Conservation (phyloP, 2,329 filamentous ascomycete species). For the Verticillium longisporum region DNA sequence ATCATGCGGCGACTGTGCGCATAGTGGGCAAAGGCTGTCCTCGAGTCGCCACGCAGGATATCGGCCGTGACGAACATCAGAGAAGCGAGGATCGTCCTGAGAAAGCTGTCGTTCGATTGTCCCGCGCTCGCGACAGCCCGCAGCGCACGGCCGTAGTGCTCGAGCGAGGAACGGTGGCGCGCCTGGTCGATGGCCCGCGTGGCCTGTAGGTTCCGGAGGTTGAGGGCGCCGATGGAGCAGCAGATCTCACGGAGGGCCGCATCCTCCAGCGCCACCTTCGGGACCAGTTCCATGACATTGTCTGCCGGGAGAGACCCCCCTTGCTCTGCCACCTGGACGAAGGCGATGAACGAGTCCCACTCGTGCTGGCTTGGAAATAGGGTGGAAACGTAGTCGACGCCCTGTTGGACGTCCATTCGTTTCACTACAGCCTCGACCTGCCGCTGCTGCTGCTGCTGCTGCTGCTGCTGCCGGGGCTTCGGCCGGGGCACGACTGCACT, state of each 20-base stretch:
- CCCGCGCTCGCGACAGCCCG: not conserved
- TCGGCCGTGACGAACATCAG: constrained; percentile 5
- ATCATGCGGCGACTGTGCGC: constrained; percentile 6
- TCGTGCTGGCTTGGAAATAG: constrained; percentile 5
- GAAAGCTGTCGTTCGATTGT: not conserved
- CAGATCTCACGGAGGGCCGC: constrained; percentile 5
- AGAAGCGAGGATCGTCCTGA: constrained; percentile 2
- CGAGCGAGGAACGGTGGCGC: constrained; percentile 1
- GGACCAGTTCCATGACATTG: not conserved
- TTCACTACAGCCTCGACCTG: not conserved
- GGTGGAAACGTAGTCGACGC: constrained; percentile 2
- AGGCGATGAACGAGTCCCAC: constrained; percentile 6
- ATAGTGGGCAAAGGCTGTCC: constrained; percentile 1
- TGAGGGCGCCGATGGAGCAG: constrained; percentile 3
- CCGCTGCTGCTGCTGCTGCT: not conserved
- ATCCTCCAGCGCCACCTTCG: not conserved
- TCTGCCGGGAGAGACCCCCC: constrained; percentile 2
- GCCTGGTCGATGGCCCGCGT: not conserved
- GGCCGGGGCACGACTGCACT: not conserved
- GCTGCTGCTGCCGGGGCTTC: not conserved
- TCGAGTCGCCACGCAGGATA: constrained; percentile 2
- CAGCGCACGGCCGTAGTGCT: constrained; percentile 4
- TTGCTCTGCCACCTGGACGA: constrained; percentile 1
- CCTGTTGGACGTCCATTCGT: not conserved
- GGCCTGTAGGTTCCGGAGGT: not conserved